Evolutionary conservation across 192 early-diverging fungal genomes (phyloP), one percentile per base, ranked within the genome.

Genomic region (Phlyctochytrium arcticum): DNA sequence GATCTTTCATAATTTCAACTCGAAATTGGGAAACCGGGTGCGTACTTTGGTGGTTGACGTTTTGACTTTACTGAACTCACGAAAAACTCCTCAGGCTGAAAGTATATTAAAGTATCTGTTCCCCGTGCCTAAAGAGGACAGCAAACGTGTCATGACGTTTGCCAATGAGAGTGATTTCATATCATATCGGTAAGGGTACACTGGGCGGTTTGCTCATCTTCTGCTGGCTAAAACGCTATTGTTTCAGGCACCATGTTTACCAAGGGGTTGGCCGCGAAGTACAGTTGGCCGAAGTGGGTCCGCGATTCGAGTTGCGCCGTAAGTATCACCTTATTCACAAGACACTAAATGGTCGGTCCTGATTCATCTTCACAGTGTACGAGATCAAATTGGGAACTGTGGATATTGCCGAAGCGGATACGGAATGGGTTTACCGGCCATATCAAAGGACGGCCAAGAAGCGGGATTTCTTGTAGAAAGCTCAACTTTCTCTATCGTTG

Each of bases 111-210:
- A 95, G 75, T 96, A 91, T 69, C 76, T 99, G 65, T 99, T 98
- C 76, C 96, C 96, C 2, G 95, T 98, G 24, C 96, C 96, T 10
- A 99, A 94, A 80, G 87, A 87, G 48, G 96, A 99, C 71, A 88
- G 84, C 65, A 95, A 94, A 77, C 87, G 95, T 27, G 92, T 95
- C 33, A 94, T 99, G 89, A 95, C 96, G 8, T 99, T 99, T 84
- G 78, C 90, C 58, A 97, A 99, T 77, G 88, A 94, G 57, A 89
- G 82, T 69, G 96, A 99, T 79, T 98, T 88, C 68, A 96, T 99
- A 57, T 96, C 93, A 34, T 99, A 92, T 80, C 79, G 85, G 83
- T 87, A 75, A 36, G 17, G 8, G 2, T 56, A 8, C 37, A 27
- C n/a, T 66, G 27, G 23, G 27, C 9, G 17, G 48, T 3, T 26